Conservation (phyloP, 2,329 filamentous ascomycete genomes). For the Talaromyces sp. region DNA sequence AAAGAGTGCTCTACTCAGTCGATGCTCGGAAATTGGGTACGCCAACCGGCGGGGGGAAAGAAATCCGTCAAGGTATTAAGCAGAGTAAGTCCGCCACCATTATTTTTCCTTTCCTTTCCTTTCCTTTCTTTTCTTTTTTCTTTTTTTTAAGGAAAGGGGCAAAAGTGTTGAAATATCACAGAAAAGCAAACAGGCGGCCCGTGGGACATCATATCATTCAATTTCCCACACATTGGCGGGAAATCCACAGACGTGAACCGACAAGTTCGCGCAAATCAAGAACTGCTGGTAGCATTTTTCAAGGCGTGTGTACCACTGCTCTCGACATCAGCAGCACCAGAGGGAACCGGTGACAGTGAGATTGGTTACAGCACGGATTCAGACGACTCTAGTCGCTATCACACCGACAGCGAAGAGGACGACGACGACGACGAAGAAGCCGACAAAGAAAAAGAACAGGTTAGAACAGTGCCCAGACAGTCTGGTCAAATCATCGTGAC, state of each 20-base stretch:
- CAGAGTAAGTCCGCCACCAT: not conserved
- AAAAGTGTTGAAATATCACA: not conserved
- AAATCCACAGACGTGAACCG: constrained; percentile 89
- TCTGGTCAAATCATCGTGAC: constrained; percentile 68
- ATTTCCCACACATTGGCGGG: constrained; percentile 94
- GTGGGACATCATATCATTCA: constrained; percentile 83
- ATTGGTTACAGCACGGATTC: constrained; percentile 15
- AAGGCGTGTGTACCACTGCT: constrained; percentile 38
- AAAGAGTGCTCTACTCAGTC: constrained; percentile 35
- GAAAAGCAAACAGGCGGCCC: constrained; percentile 26
- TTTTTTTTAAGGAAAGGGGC: not conserved
- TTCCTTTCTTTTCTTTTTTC: not conserved
- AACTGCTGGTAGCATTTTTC: constrained; percentile 46
- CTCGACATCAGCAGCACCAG: constrained; percentile 20
- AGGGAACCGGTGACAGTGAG: constrained; percentile 17
- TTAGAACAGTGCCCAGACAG: constrained; percentile 11
- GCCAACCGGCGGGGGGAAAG: constrained; percentile 33
- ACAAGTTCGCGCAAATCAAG: constrained; percentile 87
- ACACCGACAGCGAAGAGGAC: constrained; percentile 13
- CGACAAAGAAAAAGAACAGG: constrained; percentile 16
- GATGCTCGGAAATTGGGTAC: constrained; percentile 39
- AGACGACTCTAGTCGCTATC: constrained; percentile 5
- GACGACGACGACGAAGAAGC: constrained; percentile 14
- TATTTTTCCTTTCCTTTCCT: not conserved
- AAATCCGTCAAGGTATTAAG: constrained; percentile 36